These are phyloP conservation scores for Withania somnifera DNA, from an alignment of 305 asterid genomes.

Conservation along the genomic window DNA sequence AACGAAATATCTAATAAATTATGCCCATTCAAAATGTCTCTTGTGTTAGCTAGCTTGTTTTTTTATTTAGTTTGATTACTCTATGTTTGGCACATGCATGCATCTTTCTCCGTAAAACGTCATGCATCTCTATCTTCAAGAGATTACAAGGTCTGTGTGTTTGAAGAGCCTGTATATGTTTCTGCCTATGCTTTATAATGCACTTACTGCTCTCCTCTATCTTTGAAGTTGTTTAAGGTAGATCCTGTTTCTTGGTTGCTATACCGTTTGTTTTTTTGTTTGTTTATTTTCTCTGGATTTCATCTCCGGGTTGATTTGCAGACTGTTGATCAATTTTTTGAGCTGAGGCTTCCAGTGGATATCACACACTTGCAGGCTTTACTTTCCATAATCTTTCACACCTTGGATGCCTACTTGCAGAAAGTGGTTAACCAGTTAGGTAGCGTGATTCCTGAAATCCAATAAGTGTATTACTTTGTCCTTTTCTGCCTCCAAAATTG, in stretches of 20 bases:
- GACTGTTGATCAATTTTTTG: conserved; percentile 92
- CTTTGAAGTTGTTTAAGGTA: background rate
- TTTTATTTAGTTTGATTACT: background rate
- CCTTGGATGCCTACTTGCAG: conserved; percentile 71
- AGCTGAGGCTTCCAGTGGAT: conserved; percentile 78
- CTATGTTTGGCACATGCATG: background rate
- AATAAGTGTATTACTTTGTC: background rate
- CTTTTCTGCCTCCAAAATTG: background rate
- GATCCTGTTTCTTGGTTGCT: background rate
- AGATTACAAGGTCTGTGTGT: background rate
- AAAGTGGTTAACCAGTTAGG: conserved; percentile 73
- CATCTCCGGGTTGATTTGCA: conserved; percentile 33
- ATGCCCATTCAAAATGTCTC: background rate
- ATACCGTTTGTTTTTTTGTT: too few relatives aligned
- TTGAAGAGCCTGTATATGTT: background rate
- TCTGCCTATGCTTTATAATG: background rate
- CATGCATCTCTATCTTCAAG: background rate
- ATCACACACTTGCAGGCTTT: conserved; percentile 96
- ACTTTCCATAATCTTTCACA: conserved; percentile 74
- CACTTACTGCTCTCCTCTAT: background rate
- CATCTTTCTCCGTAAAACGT: background rate
- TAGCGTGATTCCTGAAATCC: conserved; percentile 6
- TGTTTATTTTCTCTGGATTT: conserved; percentile 10
- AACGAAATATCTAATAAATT: background rate
- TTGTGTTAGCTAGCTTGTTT: background rate